Base-by-base conservation (phyloP, 192 early-diverging fungal species). In the Backusella macrospora region DNA sequence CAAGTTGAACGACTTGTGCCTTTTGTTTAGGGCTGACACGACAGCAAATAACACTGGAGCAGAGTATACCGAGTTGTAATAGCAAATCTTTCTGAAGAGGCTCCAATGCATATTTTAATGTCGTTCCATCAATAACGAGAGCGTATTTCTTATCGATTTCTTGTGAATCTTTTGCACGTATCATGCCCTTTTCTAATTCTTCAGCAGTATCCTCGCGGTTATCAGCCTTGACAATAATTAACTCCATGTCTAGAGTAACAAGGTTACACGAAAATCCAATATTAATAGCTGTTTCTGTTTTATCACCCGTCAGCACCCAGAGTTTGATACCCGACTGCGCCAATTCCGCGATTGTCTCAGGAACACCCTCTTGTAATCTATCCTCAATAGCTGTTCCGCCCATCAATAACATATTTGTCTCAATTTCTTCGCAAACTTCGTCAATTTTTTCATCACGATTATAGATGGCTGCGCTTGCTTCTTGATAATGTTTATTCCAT, bases 311-410 rank as follows among this genome's bases (percentile, higher is more conserved):
- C 72, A 98, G 83, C 40, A 99, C 95, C 96, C 98, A 99, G 44
- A 98, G 80, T 81, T 96, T 96, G 70, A 98, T 94, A n/a, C 96
- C 96, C 0, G 96, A 96, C 62, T 87, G 84, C 5, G 92, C 86
- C 48, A 99, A 80, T 37, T 90, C 89, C 0, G 91, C 90, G 72
- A 99, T 98, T 44, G 93, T 92, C 65, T 96, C 95, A 8, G 98
- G 96, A 2, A 99, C 98, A 73, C 95, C 96, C 14, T 96, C 95
- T 78, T 99, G 98, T 12, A 99, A 89, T 83, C 93, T 90, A 78
- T 99, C 98, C 83, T 99, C 98, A 55, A 99, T 98, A 6, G 98
- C 98, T 0, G 98, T 99, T 29, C 94, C 96, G 64, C 98, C 98
- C 66, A 97, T 84, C 29, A 99, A 81, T 71, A 88, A 86, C 71